Percentiles rank a stretch among this genome's conserved stretches.
These are phyloP conservation scores for Henckelia pumila DNA, from an alignment of 257 asterid species.

Conservation along the genomic window DNA sequence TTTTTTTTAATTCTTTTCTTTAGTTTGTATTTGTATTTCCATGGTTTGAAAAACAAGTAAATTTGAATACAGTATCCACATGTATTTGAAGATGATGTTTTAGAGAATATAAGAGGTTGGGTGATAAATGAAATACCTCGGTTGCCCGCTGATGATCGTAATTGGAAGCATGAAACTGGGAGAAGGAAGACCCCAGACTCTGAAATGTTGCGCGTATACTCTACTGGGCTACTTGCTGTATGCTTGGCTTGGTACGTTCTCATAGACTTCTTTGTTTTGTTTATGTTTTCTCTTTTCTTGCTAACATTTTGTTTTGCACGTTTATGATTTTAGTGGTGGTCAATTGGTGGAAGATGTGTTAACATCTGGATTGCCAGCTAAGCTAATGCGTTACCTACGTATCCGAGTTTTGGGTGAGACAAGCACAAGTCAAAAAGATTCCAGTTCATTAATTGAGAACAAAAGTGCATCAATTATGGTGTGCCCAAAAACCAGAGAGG, in stretches of 20 bases:
- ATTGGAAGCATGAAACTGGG: slow-evolving; percentile 64
- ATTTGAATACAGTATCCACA: slow-evolving; percentile 83
- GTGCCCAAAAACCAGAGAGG: slow-evolving; percentile 63
- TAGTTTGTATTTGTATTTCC: not conserved
- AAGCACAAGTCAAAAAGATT: slow-evolving; percentile 59
- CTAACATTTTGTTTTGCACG: slow-evolving; percentile 20
- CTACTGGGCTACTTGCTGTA: slow-evolving; percentile 90
- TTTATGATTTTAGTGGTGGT: slow-evolving; percentile 58
- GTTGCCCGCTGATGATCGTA: slow-evolving; percentile 57
- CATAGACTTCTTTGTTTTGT: slow-evolving; percentile 16
- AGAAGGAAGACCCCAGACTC: slow-evolving; percentile 58
- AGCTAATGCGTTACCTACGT: slow-evolving; percentile 85
- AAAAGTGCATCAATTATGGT: slow-evolving; percentile 41
- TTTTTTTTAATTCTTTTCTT: not conserved
- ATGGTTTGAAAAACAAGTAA: slow-evolving; percentile 1
- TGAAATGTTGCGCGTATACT: slow-evolving; percentile 81
- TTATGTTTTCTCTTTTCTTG: slow-evolving; percentile 13
- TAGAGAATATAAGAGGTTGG: slow-evolving; percentile 80
- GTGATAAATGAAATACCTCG: slow-evolving; percentile 72
- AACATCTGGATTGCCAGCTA: slow-evolving; percentile 87
- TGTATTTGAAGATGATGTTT: slow-evolving; percentile 81
- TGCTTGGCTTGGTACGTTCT: slow-evolving; percentile 65
- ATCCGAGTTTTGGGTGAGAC: slow-evolving; percentile 71
- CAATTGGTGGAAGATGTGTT: slow-evolving; percentile 94
- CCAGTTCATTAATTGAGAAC: slow-evolving; percentile 44